phyloP scores from a whole-genome alignment of 768 basidiomycete species.

The Lentinula detonsa region DNA sequence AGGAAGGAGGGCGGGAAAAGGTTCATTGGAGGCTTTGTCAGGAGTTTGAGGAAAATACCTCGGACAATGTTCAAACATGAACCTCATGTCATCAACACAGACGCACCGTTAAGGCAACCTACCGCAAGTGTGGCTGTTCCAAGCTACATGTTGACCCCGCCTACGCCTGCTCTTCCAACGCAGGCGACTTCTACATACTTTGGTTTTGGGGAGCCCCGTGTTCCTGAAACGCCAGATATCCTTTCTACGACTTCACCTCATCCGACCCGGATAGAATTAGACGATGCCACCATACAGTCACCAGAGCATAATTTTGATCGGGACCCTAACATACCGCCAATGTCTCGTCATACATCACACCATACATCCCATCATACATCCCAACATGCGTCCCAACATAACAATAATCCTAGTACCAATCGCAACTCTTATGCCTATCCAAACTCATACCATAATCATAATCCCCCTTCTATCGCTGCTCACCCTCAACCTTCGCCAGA shows the following conservation, averaged over 20 bases:
- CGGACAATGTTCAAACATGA: not conserved
- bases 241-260: not conserved
- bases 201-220: not conserved
- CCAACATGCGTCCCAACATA: not conserved
- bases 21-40: constrained; percentile 1
- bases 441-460: not conserved
- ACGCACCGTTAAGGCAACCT: not conserved
- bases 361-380: not conserved
- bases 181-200: not conserved
- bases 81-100: not conserved
- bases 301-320: not conserved
- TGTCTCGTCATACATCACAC: not conserved
- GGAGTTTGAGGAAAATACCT: not conserved
- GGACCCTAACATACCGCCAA: not conserved
- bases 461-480: not conserved
- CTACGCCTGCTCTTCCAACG: not conserved
- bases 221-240: not conserved
- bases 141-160: constrained; percentile 1
- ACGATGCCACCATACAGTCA: not conserved
- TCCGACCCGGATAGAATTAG: constrained; percentile 2
- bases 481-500: constrained; percentile 1
- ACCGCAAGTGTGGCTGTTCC: not conserved
- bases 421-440: not conserved
- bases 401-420: constrained; percentile 3
- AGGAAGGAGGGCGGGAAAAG: not conserved